Evolutionary conservation across 108 stramenopile genomes (phyloP).

Genomic region (Skeletonema tropicum): DNA sequence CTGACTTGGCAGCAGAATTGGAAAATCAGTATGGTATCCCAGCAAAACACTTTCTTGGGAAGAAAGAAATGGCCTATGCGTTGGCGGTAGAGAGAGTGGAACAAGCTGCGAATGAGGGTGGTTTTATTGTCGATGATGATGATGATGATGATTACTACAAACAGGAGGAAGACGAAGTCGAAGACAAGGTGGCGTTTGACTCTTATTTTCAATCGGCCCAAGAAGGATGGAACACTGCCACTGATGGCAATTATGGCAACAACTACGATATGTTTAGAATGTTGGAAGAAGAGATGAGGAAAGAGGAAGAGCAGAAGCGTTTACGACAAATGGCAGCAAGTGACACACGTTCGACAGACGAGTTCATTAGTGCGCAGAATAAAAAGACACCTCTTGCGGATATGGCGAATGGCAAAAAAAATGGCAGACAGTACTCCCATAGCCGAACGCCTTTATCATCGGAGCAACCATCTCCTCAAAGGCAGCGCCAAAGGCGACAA

Average conservation of each 20-base stretch:
- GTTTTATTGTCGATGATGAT: conserved; percentile 24
- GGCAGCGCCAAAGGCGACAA: conserved; percentile 20
- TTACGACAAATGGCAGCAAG: conserved; percentile 4
- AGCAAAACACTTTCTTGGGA: conserved; percentile 48
- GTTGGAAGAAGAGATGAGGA: conserved; percentile 48
- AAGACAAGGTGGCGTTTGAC: conserved; percentile 13
- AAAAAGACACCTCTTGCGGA: conserved; percentile 27
- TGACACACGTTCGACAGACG: conserved; percentile 7
- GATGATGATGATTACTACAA: conserved; percentile 11
- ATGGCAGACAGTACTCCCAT: background rate
- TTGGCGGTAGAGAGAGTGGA: conserved; percentile 47
- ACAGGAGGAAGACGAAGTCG: conserved; percentile 19
- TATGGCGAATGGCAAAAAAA: conserved; percentile 12
- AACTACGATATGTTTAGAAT: conserved; percentile 20
- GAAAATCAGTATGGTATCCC: conserved; percentile 48
- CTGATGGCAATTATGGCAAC: background rate
- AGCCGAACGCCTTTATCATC: conserved; percentile 26
- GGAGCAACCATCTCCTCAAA: conserved; percentile 18
- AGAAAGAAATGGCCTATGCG: conserved; percentile 51
- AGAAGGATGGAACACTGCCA: background rate
- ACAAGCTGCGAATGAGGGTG: conserved; percentile 19
- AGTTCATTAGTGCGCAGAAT: background rate
- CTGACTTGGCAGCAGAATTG: conserved; percentile 32
- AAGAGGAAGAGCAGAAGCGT: conserved; percentile 16
- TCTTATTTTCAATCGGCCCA: conserved; percentile 2